These are phyloP conservation scores for Termitomyces sp. DNA, from an alignment of 768 basidiomycete genomes.

Conservation along the genomic window DNA sequence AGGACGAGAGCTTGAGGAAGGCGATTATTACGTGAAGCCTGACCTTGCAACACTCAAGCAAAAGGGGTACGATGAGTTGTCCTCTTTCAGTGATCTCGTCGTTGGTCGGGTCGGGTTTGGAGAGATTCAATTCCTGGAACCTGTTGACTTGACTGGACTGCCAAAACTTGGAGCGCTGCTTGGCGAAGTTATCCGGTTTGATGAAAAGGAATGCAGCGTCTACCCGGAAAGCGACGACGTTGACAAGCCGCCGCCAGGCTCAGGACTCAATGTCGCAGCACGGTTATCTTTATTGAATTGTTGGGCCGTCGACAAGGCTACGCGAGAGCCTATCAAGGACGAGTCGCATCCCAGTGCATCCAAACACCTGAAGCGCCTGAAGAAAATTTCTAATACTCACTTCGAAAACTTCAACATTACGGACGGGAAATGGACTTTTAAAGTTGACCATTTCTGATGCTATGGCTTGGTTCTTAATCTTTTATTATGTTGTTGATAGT, in stretches of 20 bases:
- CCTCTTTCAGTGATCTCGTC: conserved; percentile 67
- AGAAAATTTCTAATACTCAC: conserved; percentile 79
- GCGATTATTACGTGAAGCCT: conserved; percentile 91
- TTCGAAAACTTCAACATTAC: conserved; percentile 77
- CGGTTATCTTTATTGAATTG: conserved; percentile 71
- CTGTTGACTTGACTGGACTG: conserved; percentile 81
- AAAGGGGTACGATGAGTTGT: conserved; percentile 67
- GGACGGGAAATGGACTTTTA: conserved; percentile 91
- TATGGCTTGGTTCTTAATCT: neutral
- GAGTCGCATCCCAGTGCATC: conserved; percentile 59
- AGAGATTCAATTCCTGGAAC: conserved; percentile 77
- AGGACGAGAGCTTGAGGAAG: conserved; percentile 55
- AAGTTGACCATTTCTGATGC: conserved; percentile 83
- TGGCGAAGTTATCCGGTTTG: conserved; percentile 84
- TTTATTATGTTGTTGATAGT: conserved; percentile 1
- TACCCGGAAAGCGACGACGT: conserved; percentile 88
- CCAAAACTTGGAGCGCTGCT: conserved; percentile 75
- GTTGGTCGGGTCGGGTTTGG: conserved; percentile 94
- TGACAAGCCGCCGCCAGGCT: conserved; percentile 77
- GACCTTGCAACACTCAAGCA: conserved; percentile 67
- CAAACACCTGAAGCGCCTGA: conserved; percentile 76
- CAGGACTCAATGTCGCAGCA: conserved; percentile 87
- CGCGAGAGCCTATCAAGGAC: conserved; percentile 86
- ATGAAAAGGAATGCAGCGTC: conserved; percentile 88
- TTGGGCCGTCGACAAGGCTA: conserved; percentile 90